Base-by-base conservation (phyloP, 345 rosid genomes). In the Mangifera indica region DNA sequence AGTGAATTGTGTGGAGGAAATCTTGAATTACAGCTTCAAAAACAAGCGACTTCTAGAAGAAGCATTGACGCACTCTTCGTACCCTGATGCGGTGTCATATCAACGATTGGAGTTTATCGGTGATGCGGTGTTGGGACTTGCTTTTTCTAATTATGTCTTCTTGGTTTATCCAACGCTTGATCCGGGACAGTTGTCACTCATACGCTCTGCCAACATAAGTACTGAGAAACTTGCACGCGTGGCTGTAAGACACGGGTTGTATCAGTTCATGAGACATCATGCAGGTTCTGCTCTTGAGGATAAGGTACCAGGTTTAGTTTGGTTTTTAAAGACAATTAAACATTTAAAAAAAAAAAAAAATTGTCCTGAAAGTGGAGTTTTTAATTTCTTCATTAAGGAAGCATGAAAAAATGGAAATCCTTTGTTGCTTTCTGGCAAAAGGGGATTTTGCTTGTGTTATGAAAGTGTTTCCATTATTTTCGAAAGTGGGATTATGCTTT, bases 181-280 rank as follows among this genome's bases (percentile, higher is more conserved):
- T 7, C 91, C 81, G 0, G 91, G 91, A 0, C 74, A 74, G 60
- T 72, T 93, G 42, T 79, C 98, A 44, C 73, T 65, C 12, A 55
- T 93, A 34, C 86, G 96, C 40, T 78, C 96, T 20, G 91, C 89
- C 46, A 91, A 88, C 58, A 76, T 85, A 12, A 87, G 93, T 44
- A 93, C 87, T 3, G 98, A 93, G 87, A 93, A 91, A 63, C 85
- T 93, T 51, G 93, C 98, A 11, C 96, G 96, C 25, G 89, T 87
- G 32, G 86, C 97, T 29, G 65, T 89, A 66, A 81, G 60, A 12
- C 91, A 81, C 24, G 78, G 83, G 0, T 81, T 93, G 10, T 87
- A 84, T 49, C 32, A 26, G 6, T 83, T 78, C 49, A 66, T 91
- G 15, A 76, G 87, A 17, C 89, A 77, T 75, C 87, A 78, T 66